Evolutionary conservation across 345 rosid genomes (phyloP), one percentile per base, ranked within the genome.

Genomic region (Gossypium herbaceum): DNA sequence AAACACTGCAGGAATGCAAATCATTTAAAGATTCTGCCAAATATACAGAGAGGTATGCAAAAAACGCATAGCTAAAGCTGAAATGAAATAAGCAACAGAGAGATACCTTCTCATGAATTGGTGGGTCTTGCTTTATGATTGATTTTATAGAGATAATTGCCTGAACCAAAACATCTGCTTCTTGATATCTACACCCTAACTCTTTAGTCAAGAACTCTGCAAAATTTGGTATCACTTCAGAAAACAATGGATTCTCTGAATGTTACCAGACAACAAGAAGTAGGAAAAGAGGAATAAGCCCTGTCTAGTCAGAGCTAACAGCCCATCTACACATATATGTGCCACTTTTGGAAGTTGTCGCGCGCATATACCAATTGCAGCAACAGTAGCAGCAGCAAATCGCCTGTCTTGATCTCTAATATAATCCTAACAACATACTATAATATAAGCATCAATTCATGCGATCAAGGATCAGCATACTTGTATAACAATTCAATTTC

Each of bases 301-400:
- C 50, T 86, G 86, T 84, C 86, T 87, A 77, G 81, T 85, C 74
- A 93, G 79, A 57, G 87, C 83, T 72, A 93, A 73, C 71, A 95
- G 84, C 79, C 92, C 92, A 69, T 89, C 93, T 84, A 93, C 84
- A 83, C 91, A 95, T 54, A 84, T 77, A 72, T 80, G 82, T 60
- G 97, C 90, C 87, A 88, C 75, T 82, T 78, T 80, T 52, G 92
- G 92, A 82, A 92, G 87, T 77, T 82, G 78, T 80, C 78, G 86
- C 16, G 93, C 94, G 74, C 97, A 93, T 74, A 88, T 80, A 83
- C 99, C 99, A 78, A 91, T 88, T 12, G 94, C 97, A 80, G 93
- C 88, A 82, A 93, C 84, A 78, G 97, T 81, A 74, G 86, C 94
- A 8, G 97, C 97, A 74, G 99, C 94, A 86, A 95, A 89, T 80